Evolutionary conservation across 257 asterid genomes (phyloP).

Genomic region (Paraleonurus japonicus): DNA sequence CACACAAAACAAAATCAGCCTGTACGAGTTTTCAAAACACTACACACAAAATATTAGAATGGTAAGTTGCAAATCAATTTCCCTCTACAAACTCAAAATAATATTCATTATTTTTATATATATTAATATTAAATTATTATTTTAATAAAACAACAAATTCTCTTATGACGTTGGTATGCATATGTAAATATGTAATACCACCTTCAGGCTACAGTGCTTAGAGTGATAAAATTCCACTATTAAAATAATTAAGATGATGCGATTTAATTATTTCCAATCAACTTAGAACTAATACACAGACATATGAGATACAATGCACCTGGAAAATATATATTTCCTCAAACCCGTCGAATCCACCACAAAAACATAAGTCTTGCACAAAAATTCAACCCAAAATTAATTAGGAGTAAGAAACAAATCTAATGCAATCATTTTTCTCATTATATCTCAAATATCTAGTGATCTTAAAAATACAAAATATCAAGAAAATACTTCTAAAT

Average conservation of each 20-base stretch:
- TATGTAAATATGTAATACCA: neutral
- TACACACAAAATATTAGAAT: too few relatives aligned
- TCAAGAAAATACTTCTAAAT: neutral
- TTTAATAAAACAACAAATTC: too few relatives aligned
- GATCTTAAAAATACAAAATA: neutral
- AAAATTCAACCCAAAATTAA: neutral
- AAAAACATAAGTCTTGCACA: neutral
- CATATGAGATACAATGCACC: slow-evolving; percentile 32
- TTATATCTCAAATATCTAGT: neutral
- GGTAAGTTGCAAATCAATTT: too few relatives aligned
- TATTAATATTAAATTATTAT: too few relatives aligned
- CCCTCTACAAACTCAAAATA: too few relatives aligned
- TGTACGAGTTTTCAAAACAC: too few relatives aligned
- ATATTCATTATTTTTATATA: too few relatives aligned
- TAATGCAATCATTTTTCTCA: neutral
- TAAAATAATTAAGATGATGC: neutral
- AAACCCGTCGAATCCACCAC: neutral
- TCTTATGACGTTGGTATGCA: neutral
- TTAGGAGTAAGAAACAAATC: neutral
- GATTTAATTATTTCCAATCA: slow-evolving; percentile 16
- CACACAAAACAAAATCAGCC: too few relatives aligned
- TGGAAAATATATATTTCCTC: slow-evolving; percentile 12
- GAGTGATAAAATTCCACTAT: neutral
- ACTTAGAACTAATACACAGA: neutral
- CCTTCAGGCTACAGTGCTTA: neutral